A percentile compares a stretch with the other conserved stretches of the same genome.
phyloP scores from a whole-genome alignment of 2,329 filamentous ascomycete genomes.

The Simplicillium aogashimaense region DNA sequence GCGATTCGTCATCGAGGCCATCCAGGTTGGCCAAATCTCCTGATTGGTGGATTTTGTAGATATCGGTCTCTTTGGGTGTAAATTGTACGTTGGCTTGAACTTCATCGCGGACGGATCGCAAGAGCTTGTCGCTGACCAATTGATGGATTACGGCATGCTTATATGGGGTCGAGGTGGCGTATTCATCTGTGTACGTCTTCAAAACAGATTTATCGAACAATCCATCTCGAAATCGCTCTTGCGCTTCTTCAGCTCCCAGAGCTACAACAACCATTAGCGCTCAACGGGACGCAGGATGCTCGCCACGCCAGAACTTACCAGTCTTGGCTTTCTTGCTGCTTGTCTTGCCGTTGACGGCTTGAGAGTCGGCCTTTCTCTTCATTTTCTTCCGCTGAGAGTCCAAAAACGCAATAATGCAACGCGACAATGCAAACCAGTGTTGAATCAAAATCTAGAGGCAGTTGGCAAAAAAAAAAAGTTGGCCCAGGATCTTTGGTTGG shows the following conservation, averaged over 20 bases:
- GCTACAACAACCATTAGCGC: conserved; percentile 19
- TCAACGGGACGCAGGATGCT: background rate
- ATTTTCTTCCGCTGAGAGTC: background rate
- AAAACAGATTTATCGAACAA: conserved; percentile 54
- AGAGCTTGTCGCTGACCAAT: conserved; percentile 69
- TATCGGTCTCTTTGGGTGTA: conserved; percentile 97
- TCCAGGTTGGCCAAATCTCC: conserved; percentile 95
- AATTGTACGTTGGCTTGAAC: conserved; percentile 88
- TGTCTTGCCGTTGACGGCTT: background rate
- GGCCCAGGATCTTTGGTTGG: no score
- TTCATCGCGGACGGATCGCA: conserved; percentile 80
- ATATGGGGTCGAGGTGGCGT: conserved; percentile 62
- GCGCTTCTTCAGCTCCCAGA: conserved; percentile 37
- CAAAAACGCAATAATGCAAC: no score
- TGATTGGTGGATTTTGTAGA: conserved; percentile 99
- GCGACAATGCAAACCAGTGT: no score
- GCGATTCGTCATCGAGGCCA: conserved; percentile 76
- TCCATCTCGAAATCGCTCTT: conserved; percentile 52
- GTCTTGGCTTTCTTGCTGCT: background rate
- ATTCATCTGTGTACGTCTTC: conserved; percentile 48
- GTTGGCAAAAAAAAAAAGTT: no score
- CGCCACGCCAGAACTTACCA: background rate
- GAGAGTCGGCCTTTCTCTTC: background rate
- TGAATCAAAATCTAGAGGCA: no score
- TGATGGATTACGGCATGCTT: conserved; percentile 83